phyloP scores from a whole-genome alignment of 2,329 filamentous ascomycete genomes.

The Diaporthe helianthi region DNA sequence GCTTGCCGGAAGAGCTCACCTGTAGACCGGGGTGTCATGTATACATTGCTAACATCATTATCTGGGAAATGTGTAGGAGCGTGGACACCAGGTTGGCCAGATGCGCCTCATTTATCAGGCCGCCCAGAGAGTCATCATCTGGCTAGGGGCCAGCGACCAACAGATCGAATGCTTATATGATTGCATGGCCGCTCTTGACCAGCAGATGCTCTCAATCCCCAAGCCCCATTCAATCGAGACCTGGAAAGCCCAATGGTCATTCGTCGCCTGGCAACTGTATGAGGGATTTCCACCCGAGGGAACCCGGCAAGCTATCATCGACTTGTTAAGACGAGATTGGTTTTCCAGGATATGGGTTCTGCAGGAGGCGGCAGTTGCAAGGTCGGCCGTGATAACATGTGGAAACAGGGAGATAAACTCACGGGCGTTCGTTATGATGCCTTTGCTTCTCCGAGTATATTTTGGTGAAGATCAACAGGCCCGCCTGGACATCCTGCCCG shows the following conservation, averaged over 20 bases:
- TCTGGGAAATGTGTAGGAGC: not conserved
- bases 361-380: not conserved
- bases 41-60: not conserved
- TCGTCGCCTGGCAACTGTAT: fast-evolving
- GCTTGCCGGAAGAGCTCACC: too few species aligned
- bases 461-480: not conserved
- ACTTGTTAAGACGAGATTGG: not conserved
- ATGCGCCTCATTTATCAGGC: not conserved
- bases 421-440: not conserved
- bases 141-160: not conserved
- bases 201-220: not conserved
- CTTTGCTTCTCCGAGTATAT: not conserved
- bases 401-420: not conserved
- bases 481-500: not conserved
- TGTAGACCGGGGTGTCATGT: too few species aligned
- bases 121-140: not conserved
- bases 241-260: not conserved
- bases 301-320: not conserved
- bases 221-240: not conserved
- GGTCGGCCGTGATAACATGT: not conserved
- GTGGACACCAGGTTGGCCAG: not conserved
- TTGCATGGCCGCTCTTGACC: not conserved
- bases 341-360: not conserved
- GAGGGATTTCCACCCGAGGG: not conserved
- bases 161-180: not conserved